phyloP scores from a whole-genome alignment of 2,329 filamentous ascomycete species.

The Botrytis aclada region DNA sequence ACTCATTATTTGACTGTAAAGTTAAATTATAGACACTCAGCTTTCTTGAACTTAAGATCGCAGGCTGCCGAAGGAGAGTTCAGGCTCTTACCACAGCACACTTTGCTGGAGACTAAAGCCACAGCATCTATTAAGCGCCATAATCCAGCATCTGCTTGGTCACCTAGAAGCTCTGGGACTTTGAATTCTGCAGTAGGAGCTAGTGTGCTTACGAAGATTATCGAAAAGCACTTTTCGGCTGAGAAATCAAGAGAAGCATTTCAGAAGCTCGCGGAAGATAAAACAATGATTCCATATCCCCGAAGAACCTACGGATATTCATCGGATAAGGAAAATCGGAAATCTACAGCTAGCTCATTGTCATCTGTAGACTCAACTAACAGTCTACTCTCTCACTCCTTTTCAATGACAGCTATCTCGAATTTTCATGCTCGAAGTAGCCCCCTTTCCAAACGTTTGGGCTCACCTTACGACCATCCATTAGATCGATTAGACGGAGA shows the following conservation, averaged over 20 bases:
- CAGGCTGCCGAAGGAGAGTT: slow-evolving; percentile 32
- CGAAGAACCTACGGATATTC: slow-evolving; percentile 13
- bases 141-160: slow-evolving; percentile 51
- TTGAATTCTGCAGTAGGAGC: slow-evolving; percentile 33
- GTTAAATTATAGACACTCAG: slow-evolving; percentile 55
- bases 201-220: slow-evolving; percentile 31
- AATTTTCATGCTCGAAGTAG: slow-evolving; percentile 3
- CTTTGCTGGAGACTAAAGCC: slow-evolving; percentile 51
- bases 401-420: slow-evolving; percentile 16
- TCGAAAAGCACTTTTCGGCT: slow-evolving; percentile 30
- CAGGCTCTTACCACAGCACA: slow-evolving; percentile 43
- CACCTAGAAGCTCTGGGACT: slow-evolving; percentile 41
- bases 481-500: slow-evolving; percentile 19
- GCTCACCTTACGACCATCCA: slow-evolving; percentile 14
- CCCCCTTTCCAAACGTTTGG: neutral
- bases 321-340: slow-evolving; percentile 15
- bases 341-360: neutral
- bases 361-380: neutral
- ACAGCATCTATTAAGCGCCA: slow-evolving; percentile 51
- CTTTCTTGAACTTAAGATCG: slow-evolving; percentile 40
- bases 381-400: slow-evolving; percentile 5
- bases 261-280: slow-evolving; percentile 26
- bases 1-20: slow-evolving; percentile 51
- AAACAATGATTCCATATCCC: slow-evolving; percentile 21
- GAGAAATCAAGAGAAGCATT: slow-evolving; percentile 29